Base-by-base conservation (phyloP, 1,139 yeast species). In the Schizosaccharomyces versatilis region DNA sequence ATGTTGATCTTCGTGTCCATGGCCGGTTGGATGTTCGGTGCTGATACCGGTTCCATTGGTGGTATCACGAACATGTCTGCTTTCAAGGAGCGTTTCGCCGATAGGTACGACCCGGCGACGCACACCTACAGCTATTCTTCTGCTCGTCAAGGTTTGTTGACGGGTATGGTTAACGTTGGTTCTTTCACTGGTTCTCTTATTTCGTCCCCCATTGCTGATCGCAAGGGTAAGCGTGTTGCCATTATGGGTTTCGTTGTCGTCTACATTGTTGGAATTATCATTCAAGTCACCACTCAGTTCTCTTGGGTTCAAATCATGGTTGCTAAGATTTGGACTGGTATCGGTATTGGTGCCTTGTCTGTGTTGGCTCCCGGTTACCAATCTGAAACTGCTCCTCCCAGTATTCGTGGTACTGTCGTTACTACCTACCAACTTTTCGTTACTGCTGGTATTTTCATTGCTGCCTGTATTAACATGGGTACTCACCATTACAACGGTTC, bases 41-140 rank as follows among this genome's bases (percentile, higher is more conserved):
- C 80, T 76, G 86, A 80, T 69, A 80, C 86, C 38, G 86, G 88
- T 69, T 79, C 85, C 61, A 80, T 81, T 64, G 76, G 82, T 42
- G 94, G 94, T 63, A 79, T 82, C 62, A 74, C 81, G 64, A 79
- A 79, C 62, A 80, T 81, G 84, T 68, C 75, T 3, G 79, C 78
- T 61, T 85, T 80, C 65, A 69, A 68, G 54, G 63, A 66, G 44
- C 71, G 76, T 60, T 82, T 80, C 61, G 79, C 79, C 41, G 57
- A 56, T 38, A 47, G 36, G 7, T 53, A 51, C 12, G 19, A 38
- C 9, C 40, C 48, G 38, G 32, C 32, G 3, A 44, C 49, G 38
- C 14, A 44, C 10, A n/a, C 36, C 6, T 44, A 44, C 15, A 5
- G 38, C 32, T 44, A 24, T 7, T 44, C 49, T 8, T 44, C 49